Evolutionary conservation across 164 flowering plant genomes (phyloP), one percentile per base, ranked within the genome.

Genomic region (Malania oleifera): DNA sequence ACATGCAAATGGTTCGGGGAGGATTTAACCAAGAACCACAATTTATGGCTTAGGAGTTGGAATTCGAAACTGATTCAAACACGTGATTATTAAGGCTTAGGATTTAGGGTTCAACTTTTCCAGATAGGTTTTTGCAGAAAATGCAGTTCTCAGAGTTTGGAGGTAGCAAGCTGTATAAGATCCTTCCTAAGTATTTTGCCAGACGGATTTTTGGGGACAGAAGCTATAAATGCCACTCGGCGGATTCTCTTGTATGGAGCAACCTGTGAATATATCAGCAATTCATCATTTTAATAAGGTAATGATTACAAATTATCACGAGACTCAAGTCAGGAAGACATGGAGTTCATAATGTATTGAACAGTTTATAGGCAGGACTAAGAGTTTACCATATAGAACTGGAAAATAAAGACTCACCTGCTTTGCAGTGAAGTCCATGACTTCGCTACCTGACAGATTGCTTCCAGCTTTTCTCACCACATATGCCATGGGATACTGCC

Each of bases 151-250:
- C 65, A 81, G 18, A 86, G 79, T 62, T 73, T 84, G 28, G 90
- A 75, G 69, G 93, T 81, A 10, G 96, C 91, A 17, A 86, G 85
- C 67, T 82, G 76, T 31, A 89, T 86, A 8, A 93, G 89, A 76
- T 93, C 99, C 76, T 90, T 90, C 78, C 97, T 80, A 0, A 93
- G 78, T 56, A 88, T 88, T 75, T 93, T 93, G 35, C 97, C 99
- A 0, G 99, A 90, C 0, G 96, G 83, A 61, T 84, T 90, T 76
- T 90, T 93, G 19, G 97, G 99, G 14, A 93, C 63, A 13, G 86
- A 65, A 26, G 67, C 66, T 26, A 85, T 68, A 56, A 93, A 90
- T 19, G 89, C 80, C 40, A 90, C 97, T 58, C 78, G 67, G 18
- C 99, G 77, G 20, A 93, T 71, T 67, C 72, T 87, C 77, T 93